These are phyloP conservation scores for Citeromyces matritensis DNA, from an alignment of 805 yeast genomes.

Conservation along the genomic window DNA sequence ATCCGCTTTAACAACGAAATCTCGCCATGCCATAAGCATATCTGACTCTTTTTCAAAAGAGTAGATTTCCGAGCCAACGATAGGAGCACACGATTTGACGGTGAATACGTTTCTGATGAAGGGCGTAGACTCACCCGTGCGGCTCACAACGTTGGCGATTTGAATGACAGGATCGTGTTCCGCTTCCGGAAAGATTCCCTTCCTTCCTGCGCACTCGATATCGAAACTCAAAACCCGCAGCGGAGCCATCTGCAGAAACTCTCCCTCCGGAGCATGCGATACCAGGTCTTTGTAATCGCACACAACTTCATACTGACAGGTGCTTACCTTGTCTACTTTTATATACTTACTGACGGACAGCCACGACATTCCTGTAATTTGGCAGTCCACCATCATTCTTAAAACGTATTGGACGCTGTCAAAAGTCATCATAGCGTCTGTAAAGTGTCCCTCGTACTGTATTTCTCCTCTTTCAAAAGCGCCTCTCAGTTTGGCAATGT, in stretches of 20 bases:
- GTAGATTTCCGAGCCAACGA: constrained; percentile 84
- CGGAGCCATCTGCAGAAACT: constrained; percentile 89
- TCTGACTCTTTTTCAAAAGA: constrained; percentile 64
- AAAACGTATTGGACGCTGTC: constrained; percentile 83
- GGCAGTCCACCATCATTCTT: constrained; percentile 84
- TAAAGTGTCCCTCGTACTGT: constrained; percentile 47
- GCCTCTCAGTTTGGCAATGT: constrained; percentile 53
- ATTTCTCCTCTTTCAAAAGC: constrained; percentile 79
- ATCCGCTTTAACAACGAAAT: constrained; percentile 72
- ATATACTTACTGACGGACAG: constrained; percentile 63
- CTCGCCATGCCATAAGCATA: constrained; percentile 76
- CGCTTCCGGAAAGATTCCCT: constrained; percentile 93
- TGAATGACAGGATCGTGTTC: constrained; percentile 90
- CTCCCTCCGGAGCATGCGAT: constrained; percentile 83
- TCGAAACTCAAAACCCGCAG: constrained; percentile 87
- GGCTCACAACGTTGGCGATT: constrained; percentile 87
- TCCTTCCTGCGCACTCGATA: constrained; percentile 97
- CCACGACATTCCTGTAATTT: constrained; percentile 96
- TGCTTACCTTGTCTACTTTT: constrained; percentile 38
- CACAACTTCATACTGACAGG: constrained; percentile 74
- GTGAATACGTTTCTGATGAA: constrained; percentile 93
- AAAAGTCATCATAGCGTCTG: constrained; percentile 53
- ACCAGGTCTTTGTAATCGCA: constrained; percentile 55
- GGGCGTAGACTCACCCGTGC: constrained; percentile 73
- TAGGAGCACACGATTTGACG: constrained; percentile 79